These are phyloP conservation scores for Xerocomus amazonicus DNA, from an alignment of 1,284 basidiomycete species.

Conservation along the genomic window DNA sequence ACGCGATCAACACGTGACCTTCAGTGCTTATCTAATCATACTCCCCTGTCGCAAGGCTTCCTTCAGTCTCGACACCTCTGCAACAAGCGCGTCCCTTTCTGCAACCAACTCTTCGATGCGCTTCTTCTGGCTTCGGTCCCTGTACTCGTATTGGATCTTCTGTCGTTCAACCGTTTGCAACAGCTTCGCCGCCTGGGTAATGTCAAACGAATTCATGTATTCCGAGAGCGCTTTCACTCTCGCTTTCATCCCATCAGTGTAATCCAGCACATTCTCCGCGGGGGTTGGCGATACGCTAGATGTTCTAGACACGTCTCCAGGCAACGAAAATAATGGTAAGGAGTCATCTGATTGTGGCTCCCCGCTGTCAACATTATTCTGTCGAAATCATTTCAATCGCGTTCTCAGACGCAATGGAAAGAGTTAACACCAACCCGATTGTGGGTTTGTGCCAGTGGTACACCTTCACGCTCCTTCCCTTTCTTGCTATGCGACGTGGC, in stretches of 20 bases:
- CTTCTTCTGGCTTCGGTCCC: constrained; percentile 21
- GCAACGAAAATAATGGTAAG: constrained; percentile 20
- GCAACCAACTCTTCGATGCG: constrained; percentile 22
- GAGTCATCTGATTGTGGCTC: constrained; percentile 9
- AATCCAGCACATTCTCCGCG: constrained; percentile 29
- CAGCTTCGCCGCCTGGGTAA: constrained; percentile 13
- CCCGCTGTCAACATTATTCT: constrained; percentile 4
- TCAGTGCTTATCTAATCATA: constrained; percentile 25
- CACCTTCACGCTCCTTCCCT: constrained; percentile 24
- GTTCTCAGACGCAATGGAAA: background rate
- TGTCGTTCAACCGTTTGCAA: constrained; percentile 23
- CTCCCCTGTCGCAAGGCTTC: constrained; percentile 19
- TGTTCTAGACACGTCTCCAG: constrained; percentile 12
- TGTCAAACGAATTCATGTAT: constrained; percentile 29
- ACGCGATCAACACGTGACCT: constrained; percentile 29
- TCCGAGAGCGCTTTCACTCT: constrained; percentile 26
- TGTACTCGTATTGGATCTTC: constrained; percentile 24
- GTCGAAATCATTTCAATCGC: background rate
- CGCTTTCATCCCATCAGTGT: constrained; percentile 20
- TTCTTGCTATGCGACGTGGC: constrained; percentile 12
- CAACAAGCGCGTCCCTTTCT: constrained; percentile 19
- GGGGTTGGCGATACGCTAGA: constrained; percentile 24
- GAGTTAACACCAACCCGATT: constrained; percentile 13
- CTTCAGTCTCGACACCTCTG: constrained; percentile 17
- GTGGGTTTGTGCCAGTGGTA: background rate